Evolutionary conservation across 768 basidiomycete genomes (phyloP), one percentile per base, ranked within the genome.

Genomic region (Leccinum aurantiacum): DNA sequence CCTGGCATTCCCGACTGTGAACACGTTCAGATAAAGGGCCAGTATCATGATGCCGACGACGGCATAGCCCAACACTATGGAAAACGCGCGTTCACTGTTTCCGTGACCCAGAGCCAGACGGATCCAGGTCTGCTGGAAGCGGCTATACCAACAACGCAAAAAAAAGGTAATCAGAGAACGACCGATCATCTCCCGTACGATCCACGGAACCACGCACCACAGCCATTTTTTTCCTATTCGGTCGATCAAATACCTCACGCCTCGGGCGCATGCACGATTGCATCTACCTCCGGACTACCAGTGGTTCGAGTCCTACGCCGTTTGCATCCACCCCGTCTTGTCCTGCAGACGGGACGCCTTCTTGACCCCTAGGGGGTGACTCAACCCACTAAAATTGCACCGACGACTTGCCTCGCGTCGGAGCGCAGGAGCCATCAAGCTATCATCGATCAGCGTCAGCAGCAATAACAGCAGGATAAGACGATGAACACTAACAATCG

Each of bases 91-190:
- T n/a, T n/a, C n/a, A n/a, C n/a, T n/a, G n/a, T n/a, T n/a, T n/a
- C n/a, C n/a, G n/a, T n/a, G n/a, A n/a, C n/a, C n/a, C n/a, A n/a
- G n/a, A n/a, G n/a, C n/a, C n/a, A n/a, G n/a, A n/a, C n/a, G n/a
- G n/a, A n/a, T n/a, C n/a, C n/a, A n/a, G n/a, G n/a, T n/a, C n/a
- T n/a, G n/a, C n/a, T n/a, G n/a, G n/a, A n/a, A n/a, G n/a, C n/a
- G n/a, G n/a, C 68, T 69, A 22, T 27, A 27, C 25, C 25, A 27
- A 27, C 25, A 27, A 27, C 25, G 25, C 25, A 38, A 38, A 41
- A 41, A 38, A 38, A n/a, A 44, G 38, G 17, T n/a, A n/a, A 44
- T 44, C 41, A 44, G 41, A 44, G 4, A n/a, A 44, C 41, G 41
- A 44, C 41, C 8, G 4, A n/a, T 44, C 41, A 9, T 44, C 41